Evolutionary conservation across 495 filamentous ascomycete genomes (phyloP), one percentile per base, ranked within the genome.

Genomic region (Penicillium daleae): DNA sequence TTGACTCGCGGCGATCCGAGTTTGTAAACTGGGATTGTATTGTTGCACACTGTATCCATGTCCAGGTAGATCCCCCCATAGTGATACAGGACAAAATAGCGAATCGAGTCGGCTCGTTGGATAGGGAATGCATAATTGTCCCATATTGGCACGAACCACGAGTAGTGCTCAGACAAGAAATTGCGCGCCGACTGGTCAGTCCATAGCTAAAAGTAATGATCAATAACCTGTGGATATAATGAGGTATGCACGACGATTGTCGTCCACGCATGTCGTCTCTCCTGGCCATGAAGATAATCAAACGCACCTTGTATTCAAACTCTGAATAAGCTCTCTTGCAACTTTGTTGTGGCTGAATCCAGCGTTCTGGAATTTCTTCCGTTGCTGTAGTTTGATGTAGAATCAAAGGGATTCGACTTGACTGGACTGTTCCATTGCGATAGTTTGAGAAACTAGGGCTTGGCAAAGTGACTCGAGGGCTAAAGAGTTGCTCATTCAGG

Each of bases 1-100:
- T 15, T 44, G 10, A 10, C 29, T 22, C 3, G 21, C 21, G 24
- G 31, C 0, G n/a, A 31, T 35, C 21, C 60, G 13, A 62, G 26
- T 31, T 42, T 32, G 32, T 57, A 21, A 1, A 57, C 26, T 5
- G 60, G 54, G 3, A 62, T 19, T 6, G n/a, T 62, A 6, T 42
- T 27, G 15, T 57, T 62, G 60, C 60, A 62, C 46, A 42, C 40
- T 17, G 54, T 62, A 35, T 92, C 89, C 22, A 92, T 72, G 61
- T 92, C 89, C 56, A 92, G 81, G 69, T 92, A 92, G 50, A 90
- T 84, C 10, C 89, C 89, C 24, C 89, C 89, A 65, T 85, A 91
- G 63, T 87, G 82, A 49, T 80, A 74, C 21, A 92, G 68, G 9
- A 90, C 72, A 68, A 92, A 92, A 69, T 92, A 92, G 37, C 87